A percentile compares a stretch with the other conserved stretches of the same genome.
Evolutionary conservation across 345 rosid genomes (phyloP).

Genomic region (Euphorbia peplus): DNA sequence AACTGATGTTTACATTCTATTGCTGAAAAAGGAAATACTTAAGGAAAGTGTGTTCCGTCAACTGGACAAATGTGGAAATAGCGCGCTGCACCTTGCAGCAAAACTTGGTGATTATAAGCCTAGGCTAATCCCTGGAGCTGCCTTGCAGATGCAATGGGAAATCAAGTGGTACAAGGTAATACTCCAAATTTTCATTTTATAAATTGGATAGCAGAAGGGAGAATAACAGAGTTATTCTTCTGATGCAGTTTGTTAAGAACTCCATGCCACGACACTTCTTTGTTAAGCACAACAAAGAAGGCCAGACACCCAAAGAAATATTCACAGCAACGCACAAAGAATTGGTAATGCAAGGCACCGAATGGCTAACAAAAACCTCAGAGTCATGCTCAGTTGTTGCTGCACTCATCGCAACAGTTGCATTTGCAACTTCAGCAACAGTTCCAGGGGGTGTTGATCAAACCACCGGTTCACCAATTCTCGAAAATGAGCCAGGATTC

Average conservation of each 20-base stretch:
- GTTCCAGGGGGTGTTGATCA: constrained; percentile 31
- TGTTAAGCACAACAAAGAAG: constrained; percentile 9
- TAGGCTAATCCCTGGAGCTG: constrained; percentile 22
- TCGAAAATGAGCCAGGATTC: constrained; percentile 33
- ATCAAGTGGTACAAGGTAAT: constrained; percentile 22
- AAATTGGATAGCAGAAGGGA: not conserved
- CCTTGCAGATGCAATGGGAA: constrained; percentile 35
- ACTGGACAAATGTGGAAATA: constrained; percentile 22
- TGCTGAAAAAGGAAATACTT: constrained; percentile 1
- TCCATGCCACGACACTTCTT: constrained; percentile 25
- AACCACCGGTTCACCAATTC: constrained; percentile 28
- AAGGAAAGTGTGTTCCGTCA: constrained; percentile 10
- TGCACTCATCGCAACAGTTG: constrained; percentile 35
- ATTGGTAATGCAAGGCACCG: constrained; percentile 17
- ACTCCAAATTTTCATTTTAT: no score
- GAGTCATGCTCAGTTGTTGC: constrained; percentile 38
- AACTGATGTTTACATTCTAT: constrained; percentile 3
- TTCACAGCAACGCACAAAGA: constrained; percentile 20
- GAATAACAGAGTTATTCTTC: no score
- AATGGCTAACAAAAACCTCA: constrained; percentile 31
- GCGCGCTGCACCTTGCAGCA: constrained; percentile 28
- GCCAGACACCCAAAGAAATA: constrained; percentile 24
- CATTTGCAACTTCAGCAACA: constrained; percentile 28
- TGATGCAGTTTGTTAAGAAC: constrained; percentile 25
- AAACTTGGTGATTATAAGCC: constrained; percentile 9